Conservation (phyloP, 2,329 filamentous ascomycete genomes). For the Fusarium sp. region DNA sequence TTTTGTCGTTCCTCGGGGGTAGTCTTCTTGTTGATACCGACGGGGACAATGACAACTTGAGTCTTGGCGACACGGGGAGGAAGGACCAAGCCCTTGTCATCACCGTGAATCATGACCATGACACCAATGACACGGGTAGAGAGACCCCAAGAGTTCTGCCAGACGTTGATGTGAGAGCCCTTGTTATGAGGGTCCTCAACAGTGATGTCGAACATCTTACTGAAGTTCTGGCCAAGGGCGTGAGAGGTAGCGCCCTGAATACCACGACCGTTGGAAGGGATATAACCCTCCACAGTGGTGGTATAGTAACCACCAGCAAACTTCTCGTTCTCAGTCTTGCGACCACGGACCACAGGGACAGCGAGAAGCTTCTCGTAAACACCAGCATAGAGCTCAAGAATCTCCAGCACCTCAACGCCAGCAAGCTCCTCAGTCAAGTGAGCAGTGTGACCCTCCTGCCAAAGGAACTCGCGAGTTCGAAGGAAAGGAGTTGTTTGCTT, state of each 20-base stretch:
- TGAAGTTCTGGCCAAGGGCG: constrained; percentile 96
- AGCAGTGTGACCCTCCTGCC: constrained; percentile 96
- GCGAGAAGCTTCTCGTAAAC: constrained; percentile 96
- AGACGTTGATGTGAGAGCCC: constrained; percentile 86
- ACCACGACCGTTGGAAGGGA: constrained; percentile 93
- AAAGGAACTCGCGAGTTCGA: constrained; percentile 93
- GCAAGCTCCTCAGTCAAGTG: constrained; percentile 89
- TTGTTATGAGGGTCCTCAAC: constrained; percentile 92
- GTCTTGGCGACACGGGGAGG: constrained; percentile 90
- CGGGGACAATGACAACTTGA: constrained; percentile 90
- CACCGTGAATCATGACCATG: constrained; percentile 98
- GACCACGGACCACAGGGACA: constrained; percentile 92
- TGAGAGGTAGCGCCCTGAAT: constrained; percentile 98
- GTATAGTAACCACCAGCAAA: constrained; percentile 98
- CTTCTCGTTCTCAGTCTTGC: constrained; percentile 98
- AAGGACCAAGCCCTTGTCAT: constrained; percentile 94
- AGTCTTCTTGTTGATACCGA: constrained; percentile 92
- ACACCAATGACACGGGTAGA: constrained; percentile 98
- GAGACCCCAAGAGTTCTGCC: constrained; percentile 99
- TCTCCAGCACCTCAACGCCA: constrained; percentile 89
- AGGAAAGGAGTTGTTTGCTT: constrained; percentile 93
- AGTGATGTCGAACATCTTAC: constrained; percentile 98
- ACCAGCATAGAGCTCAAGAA: constrained; percentile 91
- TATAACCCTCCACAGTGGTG: constrained; percentile 96
- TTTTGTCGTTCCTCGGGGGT: constrained; percentile 83